Conservation (phyloP, 2,329 filamentous ascomycete species). For the Aureobasidium mangrovei region DNA sequence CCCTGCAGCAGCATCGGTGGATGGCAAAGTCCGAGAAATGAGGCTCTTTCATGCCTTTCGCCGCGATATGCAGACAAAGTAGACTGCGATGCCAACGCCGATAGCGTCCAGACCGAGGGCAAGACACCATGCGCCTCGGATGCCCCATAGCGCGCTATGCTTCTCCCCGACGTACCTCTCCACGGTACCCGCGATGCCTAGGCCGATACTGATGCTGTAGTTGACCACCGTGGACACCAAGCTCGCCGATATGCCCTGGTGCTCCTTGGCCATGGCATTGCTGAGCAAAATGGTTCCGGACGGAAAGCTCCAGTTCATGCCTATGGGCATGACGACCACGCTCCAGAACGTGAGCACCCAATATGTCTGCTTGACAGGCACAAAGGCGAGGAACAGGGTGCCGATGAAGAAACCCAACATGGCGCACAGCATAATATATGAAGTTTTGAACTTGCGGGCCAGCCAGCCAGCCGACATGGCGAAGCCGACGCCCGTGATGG, state of each 20-base stretch:
- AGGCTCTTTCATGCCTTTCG: neutral
- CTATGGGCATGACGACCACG: slow-evolving; percentile 49
- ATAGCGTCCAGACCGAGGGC: slow-evolving; percentile 9
- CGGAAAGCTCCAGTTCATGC: slow-evolving; percentile 57
- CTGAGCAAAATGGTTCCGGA: slow-evolving; percentile 52
- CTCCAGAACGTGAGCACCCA: slow-evolving; percentile 53
- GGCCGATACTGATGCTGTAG: slow-evolving; percentile 21
- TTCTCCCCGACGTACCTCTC: slow-evolving; percentile 29
- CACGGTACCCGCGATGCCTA: slow-evolving; percentile 28
- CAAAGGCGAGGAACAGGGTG: slow-evolving; percentile 29
- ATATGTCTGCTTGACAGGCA: slow-evolving; percentile 47
- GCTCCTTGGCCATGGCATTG: slow-evolving; percentile 36
- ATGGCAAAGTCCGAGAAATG: neutral
- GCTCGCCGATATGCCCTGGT: slow-evolving; percentile 42
- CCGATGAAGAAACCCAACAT: slow-evolving; percentile 33
- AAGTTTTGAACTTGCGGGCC: slow-evolving; percentile 16
- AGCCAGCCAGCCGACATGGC: slow-evolving; percentile 29
- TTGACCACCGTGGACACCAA: slow-evolving; percentile 45
- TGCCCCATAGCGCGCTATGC: slow-evolving; percentile 3
- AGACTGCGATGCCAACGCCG: slow-evolving; percentile 8
- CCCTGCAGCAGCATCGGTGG: too few species aligned
- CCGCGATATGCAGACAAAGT: slow-evolving; percentile 12
- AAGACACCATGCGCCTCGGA: slow-evolving; percentile 9
- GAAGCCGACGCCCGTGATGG: slow-evolving; percentile 35
- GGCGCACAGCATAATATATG: slow-evolving; percentile 25